Percentiles rank a stretch among this genome's conserved stretches.
These are phyloP conservation scores for Physcomitrium patens DNA, from an alignment of 225 moss, liverwort and hornwort species.

Conservation along the genomic window DNA sequence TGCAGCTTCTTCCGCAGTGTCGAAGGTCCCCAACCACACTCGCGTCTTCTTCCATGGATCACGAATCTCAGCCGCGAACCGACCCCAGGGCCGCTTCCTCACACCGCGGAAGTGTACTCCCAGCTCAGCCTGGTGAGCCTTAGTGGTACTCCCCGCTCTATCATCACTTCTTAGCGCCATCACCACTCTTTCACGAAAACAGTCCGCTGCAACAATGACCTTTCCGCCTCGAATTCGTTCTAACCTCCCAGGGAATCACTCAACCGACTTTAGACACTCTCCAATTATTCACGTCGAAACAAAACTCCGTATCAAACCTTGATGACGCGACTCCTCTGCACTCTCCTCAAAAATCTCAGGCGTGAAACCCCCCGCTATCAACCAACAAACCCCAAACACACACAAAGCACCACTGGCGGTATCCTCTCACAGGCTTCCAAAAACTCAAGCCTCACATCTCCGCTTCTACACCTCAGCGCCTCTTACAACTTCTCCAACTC, in stretches of 20 bases:
- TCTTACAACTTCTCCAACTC: neutral
- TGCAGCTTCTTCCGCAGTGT: slow-evolving; percentile 88
- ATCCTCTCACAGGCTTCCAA: neutral
- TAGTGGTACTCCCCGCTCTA: slow-evolving; percentile 52
- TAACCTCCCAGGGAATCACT: slow-evolving; percentile 16
- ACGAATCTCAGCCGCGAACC: slow-evolving; percentile 93
- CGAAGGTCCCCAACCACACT: slow-evolving; percentile 88
- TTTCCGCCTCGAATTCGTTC: neutral
- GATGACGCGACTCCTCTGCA: slow-evolving; percentile 13
- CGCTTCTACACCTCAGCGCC: neutral
- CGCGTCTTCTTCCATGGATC: slow-evolving; percentile 97
- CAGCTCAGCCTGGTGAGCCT: slow-evolving; percentile 79
- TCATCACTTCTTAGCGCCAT: slow-evolving; percentile 72
- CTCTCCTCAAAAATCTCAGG: slow-evolving; percentile 24
- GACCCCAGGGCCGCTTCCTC: slow-evolving; percentile 88
- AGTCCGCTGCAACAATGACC: neutral
- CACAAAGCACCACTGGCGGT: neutral
- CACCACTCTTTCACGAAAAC: slow-evolving; percentile 8
- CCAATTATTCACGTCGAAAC: slow-evolving; percentile 17
- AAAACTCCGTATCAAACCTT: slow-evolving; percentile 20
- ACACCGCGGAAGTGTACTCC: slow-evolving; percentile 89
- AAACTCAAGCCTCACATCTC: neutral
- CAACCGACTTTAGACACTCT: neutral
- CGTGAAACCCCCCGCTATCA: too few species aligned
- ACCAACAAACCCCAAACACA: neutral